Conservation (phyloP, 2,329 filamentous ascomycete species). For the Trichoderma brevicompactum region DNA sequence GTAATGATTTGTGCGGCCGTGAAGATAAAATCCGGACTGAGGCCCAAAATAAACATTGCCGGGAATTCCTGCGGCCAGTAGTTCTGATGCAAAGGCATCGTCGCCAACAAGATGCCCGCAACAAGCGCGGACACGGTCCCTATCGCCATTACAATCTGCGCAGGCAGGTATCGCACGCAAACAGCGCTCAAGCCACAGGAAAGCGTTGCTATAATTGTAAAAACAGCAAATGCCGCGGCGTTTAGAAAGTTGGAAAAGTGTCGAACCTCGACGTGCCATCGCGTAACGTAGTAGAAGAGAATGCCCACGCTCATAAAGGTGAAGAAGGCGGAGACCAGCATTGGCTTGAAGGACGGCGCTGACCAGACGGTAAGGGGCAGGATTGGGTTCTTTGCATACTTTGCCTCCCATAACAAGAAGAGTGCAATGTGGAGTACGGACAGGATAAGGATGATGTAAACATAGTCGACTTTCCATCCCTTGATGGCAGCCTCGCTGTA, state of each 20-base stretch:
- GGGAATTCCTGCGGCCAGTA: slow-evolving; percentile 20
- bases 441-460: slow-evolving; percentile 5
- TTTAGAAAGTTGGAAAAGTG: slow-evolving; percentile 17
- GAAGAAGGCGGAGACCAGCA: slow-evolving; percentile 21
- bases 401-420: slow-evolving; percentile 18
- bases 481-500: slow-evolving; percentile 17
- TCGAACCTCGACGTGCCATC: slow-evolving; percentile 5
- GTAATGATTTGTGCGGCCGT: slow-evolving; percentile 15
- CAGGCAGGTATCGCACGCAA: slow-evolving; percentile 16
- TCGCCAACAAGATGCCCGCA: slow-evolving; percentile 12
- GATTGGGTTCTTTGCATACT: slow-evolving; percentile 1
- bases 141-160: slow-evolving; percentile 14
- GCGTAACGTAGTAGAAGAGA: slow-evolving; percentile 13
- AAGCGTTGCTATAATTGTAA: slow-evolving; percentile 11
- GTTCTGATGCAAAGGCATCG: slow-evolving; percentile 6
- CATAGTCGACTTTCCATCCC: slow-evolving; percentile 14
- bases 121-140: slow-evolving; percentile 11
- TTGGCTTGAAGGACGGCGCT: slow-evolving; percentile 19
- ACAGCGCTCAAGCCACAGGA: slow-evolving; percentile 11
- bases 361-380: slow-evolving; percentile 12
- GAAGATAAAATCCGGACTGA: slow-evolving; percentile 14
- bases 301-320: slow-evolving; percentile 21
- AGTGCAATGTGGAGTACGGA: slow-evolving; percentile 12
- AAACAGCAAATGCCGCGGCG: not conserved
- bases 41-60: not conserved